Base-by-base conservation (phyloP, 2,329 filamentous ascomycete genomes). In the Fusarium coffeatum region DNA sequence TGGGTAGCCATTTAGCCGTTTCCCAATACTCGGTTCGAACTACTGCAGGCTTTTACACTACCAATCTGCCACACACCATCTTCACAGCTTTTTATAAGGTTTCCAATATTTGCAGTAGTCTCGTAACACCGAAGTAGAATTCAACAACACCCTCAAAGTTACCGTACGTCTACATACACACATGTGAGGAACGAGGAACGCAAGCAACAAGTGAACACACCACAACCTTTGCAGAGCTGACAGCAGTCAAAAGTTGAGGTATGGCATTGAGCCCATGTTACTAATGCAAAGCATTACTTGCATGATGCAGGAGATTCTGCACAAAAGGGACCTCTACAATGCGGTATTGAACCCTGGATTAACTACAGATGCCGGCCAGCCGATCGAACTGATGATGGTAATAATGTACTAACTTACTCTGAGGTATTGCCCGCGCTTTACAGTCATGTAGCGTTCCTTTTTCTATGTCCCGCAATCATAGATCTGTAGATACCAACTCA, bases 161-260 rank as follows among this genome's bases (percentile, higher is more conserved):
- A 30, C 6, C 12, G 28, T 30, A 30, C 6, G 6, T 30, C 28
- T 30, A 30, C 23, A 23, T 23, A 23, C 28, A 30, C 28, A 30
- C 27, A 28, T 37, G 34, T 7, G 10, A 37, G 18, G 6, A 12
- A 0, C 2, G 5, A n/a, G 18, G 6, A 2, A 6, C 18, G 2
- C 6, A 10, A 7, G 34, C 3, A 12, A n/a, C 28, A 30, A 30
- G 12, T 4, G 18, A 4, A 7, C 10, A 37, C 18, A n/a, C 18
- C 34, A 37, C 34, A 11, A 11, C 18, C 18, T 7, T 3, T 10
- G 18, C 18, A n/a, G 18, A 12, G 18, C 18, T 37, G 18, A n/a
- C 18, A n/a, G 34, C 34, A 37, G 34, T n/a, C 34, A 37, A 12
- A 37, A 0, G 10, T 37, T 18, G 10, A 37, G 7, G 2, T 2